A percentile compares a stretch with the other conserved stretches of the same genome.
Evolutionary conservation across 352 stramenopile genomes (phyloP).

Genomic region (Labyrinthula sp.): DNA sequence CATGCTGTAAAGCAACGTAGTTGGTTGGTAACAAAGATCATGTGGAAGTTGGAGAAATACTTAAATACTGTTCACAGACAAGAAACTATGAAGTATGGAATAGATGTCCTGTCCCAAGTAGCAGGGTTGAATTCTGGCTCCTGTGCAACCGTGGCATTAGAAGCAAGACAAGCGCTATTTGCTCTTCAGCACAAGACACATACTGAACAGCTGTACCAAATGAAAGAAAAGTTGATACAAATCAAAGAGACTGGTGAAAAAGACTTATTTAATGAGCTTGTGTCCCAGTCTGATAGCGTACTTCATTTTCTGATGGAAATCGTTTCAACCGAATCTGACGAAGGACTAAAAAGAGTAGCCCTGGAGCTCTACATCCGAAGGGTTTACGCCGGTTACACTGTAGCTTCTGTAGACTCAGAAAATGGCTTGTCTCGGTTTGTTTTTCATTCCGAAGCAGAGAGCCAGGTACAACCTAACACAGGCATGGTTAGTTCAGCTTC

Average conservation of each 20-base stretch:
- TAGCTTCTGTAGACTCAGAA: too few species aligned
- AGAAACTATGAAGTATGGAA: too few species aligned
- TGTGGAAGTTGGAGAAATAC: constrained; percentile 10
- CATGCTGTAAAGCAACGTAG: constrained; percentile 11
- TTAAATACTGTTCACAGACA: too few species aligned
- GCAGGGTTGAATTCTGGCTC: too few species aligned
- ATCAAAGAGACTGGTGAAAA: constrained; percentile 36
- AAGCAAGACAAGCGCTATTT: constrained; percentile 80
- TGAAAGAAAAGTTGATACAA: too few species aligned
- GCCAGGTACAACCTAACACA: too few species aligned
- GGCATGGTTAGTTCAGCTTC: too few species aligned
- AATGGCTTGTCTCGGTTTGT: too few species aligned
- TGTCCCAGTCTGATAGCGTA: constrained; percentile 13
- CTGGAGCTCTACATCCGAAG: constrained; percentile 55
- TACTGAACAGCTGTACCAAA: constrained; percentile 55
- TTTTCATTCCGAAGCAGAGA: too few species aligned
- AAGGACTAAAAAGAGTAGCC: constrained; percentile 40
- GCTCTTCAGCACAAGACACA: constrained; percentile 86
- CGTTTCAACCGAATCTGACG: constrained; percentile 30
- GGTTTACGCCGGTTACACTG: constrained; percentile 57
- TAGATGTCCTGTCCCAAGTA: too few species aligned
- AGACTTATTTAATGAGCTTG: constrained; percentile 6
- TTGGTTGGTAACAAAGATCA: constrained; percentile 8
- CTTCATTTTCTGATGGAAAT: constrained; percentile 30
- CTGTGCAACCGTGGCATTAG: too few species aligned